Evolutionary conservation across 192 early-diverging fungal species (phyloP).

Genomic region (Linderina pennispora): DNA sequence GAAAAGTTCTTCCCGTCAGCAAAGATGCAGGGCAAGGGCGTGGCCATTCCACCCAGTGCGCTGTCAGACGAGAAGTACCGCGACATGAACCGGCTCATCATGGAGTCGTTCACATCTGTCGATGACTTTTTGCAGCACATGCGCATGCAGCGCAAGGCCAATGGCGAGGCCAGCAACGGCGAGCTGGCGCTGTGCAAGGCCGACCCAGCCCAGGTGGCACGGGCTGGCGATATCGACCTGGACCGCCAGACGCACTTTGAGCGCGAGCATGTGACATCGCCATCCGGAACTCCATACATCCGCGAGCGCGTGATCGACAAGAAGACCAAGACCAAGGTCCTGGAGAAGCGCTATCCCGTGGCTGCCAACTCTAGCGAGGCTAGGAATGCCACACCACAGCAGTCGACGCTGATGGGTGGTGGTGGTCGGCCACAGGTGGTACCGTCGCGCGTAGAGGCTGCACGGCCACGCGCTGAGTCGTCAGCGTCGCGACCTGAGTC

Average conservation of each 20-base stretch:
- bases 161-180: background rate
- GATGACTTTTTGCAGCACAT: slow-evolving; percentile 48
- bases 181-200: slow-evolving; percentile 4
- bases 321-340: slow-evolving; percentile 45
- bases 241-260: slow-evolving; percentile 47
- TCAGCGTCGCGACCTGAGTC: slow-evolving; percentile 41
- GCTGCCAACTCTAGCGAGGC: background rate
- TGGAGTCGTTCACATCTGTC: slow-evolving; percentile 48
- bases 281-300: slow-evolving; percentile 43
- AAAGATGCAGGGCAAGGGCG: slow-evolving; percentile 6
- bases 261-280: slow-evolving; percentile 43
- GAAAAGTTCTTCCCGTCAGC: slow-evolving; percentile 18
- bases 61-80: slow-evolving; percentile 36
- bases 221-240: slow-evolving; percentile 32
- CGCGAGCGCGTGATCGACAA: slow-evolving; percentile 47
- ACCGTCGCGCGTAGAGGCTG: slow-evolving; percentile 8
- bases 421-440: slow-evolving; percentile 5
- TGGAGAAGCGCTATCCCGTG: slow-evolving; percentile 39
- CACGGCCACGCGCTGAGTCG: slow-evolving; percentile 15
- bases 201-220: slow-evolving; percentile 33
- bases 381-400: too few species aligned
- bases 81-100: slow-evolving; percentile 44
- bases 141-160: slow-evolving; percentile 37
- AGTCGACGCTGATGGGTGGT: slow-evolving; percentile 33
- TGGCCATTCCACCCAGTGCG: slow-evolving; percentile 19